Conservation (phyloP, 805 yeast species). For the Myxozyma udenii region DNA sequence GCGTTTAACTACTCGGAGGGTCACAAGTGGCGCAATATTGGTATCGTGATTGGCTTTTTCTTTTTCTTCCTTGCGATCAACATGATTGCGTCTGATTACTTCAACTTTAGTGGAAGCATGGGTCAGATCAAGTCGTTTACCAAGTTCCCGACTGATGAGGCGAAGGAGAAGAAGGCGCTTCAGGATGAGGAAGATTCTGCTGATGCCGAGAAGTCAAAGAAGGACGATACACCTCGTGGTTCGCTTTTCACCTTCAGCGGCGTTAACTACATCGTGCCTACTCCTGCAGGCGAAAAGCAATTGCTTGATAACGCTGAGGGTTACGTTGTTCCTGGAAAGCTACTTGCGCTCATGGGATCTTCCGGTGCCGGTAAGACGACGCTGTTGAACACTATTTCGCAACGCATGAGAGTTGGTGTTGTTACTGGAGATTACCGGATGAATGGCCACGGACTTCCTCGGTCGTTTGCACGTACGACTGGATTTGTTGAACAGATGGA, state of each 20-base stretch:
- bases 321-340: constrained; percentile 70
- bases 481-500: constrained; percentile 80
- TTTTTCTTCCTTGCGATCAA: constrained; percentile 47
- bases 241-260: constrained; percentile 16
- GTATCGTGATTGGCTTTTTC: constrained; percentile 56
- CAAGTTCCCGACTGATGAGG: constrained; percentile 6
- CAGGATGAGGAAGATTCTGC: not conserved
- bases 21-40: constrained; percentile 62
- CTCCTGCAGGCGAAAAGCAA: constrained; percentile 41
- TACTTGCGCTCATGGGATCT: constrained; percentile 66
- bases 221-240: constrained; percentile 2
- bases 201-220: not conserved
- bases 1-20: constrained; percentile 49
- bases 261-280: constrained; percentile 33
- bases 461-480: constrained; percentile 61
- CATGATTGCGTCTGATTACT: constrained; percentile 40
- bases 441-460: constrained; percentile 58
- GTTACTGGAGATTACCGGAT: constrained; percentile 66
- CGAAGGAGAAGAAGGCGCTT: not conserved
- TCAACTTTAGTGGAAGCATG: constrained; percentile 46
- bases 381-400: constrained; percentile 64
- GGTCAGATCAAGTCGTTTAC: constrained; percentile 36
- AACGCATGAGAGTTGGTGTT: constrained; percentile 66
- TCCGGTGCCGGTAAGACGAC: constrained; percentile 84
- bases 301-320: constrained; percentile 62